phyloP scores from a whole-genome alignment of 2,329 filamentous ascomycete genomes.

The Sporothrix luriei region DNA sequence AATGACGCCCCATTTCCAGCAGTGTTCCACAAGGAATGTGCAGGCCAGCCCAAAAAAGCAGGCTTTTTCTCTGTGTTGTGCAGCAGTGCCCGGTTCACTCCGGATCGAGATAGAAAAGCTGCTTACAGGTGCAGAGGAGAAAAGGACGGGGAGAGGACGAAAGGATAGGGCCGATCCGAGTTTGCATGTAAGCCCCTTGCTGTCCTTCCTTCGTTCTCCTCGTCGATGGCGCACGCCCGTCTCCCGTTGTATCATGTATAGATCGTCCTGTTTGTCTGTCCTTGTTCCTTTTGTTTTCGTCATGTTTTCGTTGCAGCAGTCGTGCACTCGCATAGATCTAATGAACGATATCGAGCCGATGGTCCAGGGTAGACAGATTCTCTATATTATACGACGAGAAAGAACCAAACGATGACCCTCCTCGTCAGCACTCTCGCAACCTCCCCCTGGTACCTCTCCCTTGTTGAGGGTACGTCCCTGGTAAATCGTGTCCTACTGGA shows the following conservation, averaged over 20 bases:
- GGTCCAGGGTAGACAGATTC: background rate
- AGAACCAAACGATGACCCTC: background rate
- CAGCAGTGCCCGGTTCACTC: background rate
- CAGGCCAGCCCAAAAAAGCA: background rate
- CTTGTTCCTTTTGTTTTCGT: background rate
- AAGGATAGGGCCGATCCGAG: background rate
- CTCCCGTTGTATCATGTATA: background rate
- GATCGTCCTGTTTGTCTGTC: background rate
- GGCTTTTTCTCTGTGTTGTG: background rate
- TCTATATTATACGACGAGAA: background rate
- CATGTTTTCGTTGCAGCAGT: background rate
- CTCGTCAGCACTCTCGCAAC: background rate
- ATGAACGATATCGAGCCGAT: background rate
- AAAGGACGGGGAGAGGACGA: background rate
- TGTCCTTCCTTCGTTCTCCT: background rate
- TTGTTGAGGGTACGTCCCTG: background rate
- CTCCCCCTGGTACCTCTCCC: background rate
- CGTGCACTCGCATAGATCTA: background rate
- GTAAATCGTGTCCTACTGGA: slow-evolving; percentile 26
- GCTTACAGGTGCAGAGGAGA: too few species aligned
- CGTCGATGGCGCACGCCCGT: too few species aligned
- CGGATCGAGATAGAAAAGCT: background rate
- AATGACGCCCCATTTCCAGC: background rate
- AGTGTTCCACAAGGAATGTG: slow-evolving; percentile 2
- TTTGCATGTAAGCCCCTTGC: background rate